Evolutionary conservation across 495 filamentous ascomycete species (phyloP).

Genomic region (Penicillium roqueforti): DNA sequence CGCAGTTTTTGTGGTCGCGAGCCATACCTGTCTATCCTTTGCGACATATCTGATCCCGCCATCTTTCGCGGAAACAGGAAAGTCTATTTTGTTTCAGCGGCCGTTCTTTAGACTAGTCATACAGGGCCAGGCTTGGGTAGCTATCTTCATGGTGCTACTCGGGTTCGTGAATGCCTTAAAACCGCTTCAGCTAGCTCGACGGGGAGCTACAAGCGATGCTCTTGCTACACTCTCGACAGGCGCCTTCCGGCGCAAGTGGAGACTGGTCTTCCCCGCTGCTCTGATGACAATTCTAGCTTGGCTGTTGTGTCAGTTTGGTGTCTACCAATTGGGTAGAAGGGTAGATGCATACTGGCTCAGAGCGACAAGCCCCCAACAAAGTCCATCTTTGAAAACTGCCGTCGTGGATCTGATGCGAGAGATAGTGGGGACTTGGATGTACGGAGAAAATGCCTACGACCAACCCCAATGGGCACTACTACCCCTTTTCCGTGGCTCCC

Average conservation of each 20-base stretch:
- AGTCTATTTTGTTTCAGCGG: conserved; percentile 11
- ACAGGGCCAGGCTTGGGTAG: conserved; percentile 12
- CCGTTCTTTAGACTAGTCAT: conserved; percentile 13
- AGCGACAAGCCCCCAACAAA: conserved; percentile 8
- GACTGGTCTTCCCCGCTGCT: conserved; percentile 10
- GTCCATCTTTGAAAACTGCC: conserved; percentile 3
- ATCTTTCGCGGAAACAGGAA: conserved; percentile 5
- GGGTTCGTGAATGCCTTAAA: conserved; percentile 15
- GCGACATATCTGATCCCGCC: conserved; percentile 10
- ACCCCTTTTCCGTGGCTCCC: conserved; percentile 10
- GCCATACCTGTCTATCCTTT: conserved; percentile 12
- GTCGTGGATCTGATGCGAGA: conserved; percentile 1
- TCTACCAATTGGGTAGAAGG: conserved; percentile 9
- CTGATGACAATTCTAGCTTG: conserved; percentile 7
- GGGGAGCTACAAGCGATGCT: conserved; percentile 8
- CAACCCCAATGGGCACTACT: conserved; percentile 14
- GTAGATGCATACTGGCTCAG: conserved; percentile 12
- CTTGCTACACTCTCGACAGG: conserved; percentile 8
- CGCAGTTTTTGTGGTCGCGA: conserved; percentile 13
- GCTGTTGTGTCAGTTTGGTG: conserved; percentile 10
- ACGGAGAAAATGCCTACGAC: conserved; percentile 13
- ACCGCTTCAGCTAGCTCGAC: conserved; percentile 12
- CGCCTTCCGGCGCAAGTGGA: conserved; percentile 13
- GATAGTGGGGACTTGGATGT: conserved; percentile 6
- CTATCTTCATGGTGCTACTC: conserved; percentile 12